Conservation (phyloP, 2,329 filamentous ascomycete genomes). For the Mycosphaerelloides madeirae region DNA sequence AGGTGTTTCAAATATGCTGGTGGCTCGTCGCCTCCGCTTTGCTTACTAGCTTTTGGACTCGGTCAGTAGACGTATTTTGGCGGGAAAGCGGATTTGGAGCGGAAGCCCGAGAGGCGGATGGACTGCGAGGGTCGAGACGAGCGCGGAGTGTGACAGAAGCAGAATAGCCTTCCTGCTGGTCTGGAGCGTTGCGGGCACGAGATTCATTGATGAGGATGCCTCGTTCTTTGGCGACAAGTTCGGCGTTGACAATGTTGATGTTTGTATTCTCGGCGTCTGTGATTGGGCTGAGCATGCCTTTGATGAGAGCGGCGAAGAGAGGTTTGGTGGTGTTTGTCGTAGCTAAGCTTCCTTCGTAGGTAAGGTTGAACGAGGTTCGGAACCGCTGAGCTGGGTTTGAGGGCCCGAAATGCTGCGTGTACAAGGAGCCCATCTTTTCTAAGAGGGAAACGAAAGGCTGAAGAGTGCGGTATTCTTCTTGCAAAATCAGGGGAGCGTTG, state of each 20-base stretch:
- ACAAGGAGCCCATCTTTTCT: constrained; percentile 73
- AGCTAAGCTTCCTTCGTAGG: constrained; percentile 71
- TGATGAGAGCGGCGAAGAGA: constrained; percentile 72
- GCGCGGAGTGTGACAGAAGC: constrained; percentile 67
- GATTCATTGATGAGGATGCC: constrained; percentile 74
- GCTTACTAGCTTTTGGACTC: constrained; percentile 26
- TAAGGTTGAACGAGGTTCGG: constrained; percentile 67
- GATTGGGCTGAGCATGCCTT: constrained; percentile 67
- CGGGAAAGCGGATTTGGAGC: constrained; percentile 6
- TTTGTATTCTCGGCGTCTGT: constrained; percentile 61
- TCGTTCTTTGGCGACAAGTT: constrained; percentile 68
- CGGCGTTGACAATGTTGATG: constrained; percentile 80
- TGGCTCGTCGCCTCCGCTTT: no score
- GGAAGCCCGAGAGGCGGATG: constrained; percentile 23
- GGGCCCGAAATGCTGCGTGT: constrained; percentile 67
- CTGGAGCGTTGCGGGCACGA: constrained; percentile 53
- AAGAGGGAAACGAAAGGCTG: constrained; percentile 72
- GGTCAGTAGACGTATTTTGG: constrained; percentile 8
- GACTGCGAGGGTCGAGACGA: constrained; percentile 28
- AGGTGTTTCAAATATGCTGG: no score
- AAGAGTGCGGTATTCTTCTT: constrained; percentile 72
- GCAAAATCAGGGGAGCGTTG: constrained; percentile 75
- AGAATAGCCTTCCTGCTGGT: constrained; percentile 60
- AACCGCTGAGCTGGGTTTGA: constrained; percentile 39
- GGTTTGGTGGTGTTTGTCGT: constrained; percentile 70